Evolutionary conservation across 2,329 filamentous ascomycete species (phyloP), one percentile per base, ranked within the genome.

Genomic region (Alternaria gaisen): DNA sequence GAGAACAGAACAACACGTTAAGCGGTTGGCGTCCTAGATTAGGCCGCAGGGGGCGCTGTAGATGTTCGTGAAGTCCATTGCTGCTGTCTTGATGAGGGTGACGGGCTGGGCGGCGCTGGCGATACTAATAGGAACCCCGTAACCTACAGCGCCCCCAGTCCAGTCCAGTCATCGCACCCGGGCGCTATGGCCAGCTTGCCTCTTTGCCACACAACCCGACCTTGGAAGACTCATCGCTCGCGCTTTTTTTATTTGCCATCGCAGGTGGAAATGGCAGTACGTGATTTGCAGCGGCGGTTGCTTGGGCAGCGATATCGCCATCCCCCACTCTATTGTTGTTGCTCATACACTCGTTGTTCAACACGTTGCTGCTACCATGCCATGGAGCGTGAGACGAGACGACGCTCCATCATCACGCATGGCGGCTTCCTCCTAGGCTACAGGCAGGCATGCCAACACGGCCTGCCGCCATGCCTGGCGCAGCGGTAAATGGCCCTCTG

Each of bases 51-150:
- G 70, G 72, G 71, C 69, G 69, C 64, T 66, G 55, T 64, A 64
- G 59, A 73, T 65, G 68, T 71, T 76, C 62, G 72, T 73, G 66
- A 71, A 69, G 67, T 73, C 67, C 74, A 77, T 77, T 67, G 66
- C 67, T 77, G 63, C 69, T 72, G 66, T 70, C 64, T 68, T 70
- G 69, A 66, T 66, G 69, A 61, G 64, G 63, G 65, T 59, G 67
- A 55, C 47, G 62, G 61, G 66, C 68, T 71, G 66, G 68, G 69
- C 67, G 69, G 67, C 62, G 42, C 65, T 66, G 61, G 70, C 65
- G 65, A 72, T 69, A 63, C 66, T 71, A 71, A 71, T 71, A 72
- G 69, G 67, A 66, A 70, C 58, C 65, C 68, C 65, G 56, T 61
- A 55, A 52, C 64, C 64, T 62, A 65, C 64, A 63, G 62, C 60